Conservation (phyloP, 208 protist genomes). For the Crithidia expoeki region DNA sequence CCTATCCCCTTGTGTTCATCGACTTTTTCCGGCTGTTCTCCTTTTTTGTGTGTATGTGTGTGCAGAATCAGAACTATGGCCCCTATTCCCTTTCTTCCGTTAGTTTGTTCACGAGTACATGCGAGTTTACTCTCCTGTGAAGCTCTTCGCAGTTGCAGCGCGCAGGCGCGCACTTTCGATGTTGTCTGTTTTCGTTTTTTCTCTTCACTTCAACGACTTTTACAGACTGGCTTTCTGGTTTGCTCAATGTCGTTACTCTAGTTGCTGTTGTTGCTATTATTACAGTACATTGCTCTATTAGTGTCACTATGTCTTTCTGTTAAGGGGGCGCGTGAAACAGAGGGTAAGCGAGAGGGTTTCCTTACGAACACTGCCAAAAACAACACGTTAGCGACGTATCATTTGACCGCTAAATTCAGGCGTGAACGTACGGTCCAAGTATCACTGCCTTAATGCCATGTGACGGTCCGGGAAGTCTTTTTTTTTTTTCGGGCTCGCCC, state of each 20-base stretch:
- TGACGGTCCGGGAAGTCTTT: no score
- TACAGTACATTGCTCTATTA: neutral
- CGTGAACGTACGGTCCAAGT: no score
- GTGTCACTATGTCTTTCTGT: neutral
- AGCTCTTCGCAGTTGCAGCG: neutral
- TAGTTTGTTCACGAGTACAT: neutral
- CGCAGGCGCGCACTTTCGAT: neutral
- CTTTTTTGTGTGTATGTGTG: slow-evolving; percentile 3
- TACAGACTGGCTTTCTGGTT: neutral
- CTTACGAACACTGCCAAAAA: neutral
- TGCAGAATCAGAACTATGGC: neutral
- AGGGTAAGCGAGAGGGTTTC: neutral
- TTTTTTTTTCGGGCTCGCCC: no score
- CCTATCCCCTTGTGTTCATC: neutral
- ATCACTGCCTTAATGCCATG: no score
- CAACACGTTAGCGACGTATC: neutral
- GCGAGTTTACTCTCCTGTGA: neutral
- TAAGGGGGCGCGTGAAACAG: neutral
- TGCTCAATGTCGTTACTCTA: neutral
- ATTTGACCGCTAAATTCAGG: no score
- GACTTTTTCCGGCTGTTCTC: neutral
- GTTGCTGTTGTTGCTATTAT: neutral
- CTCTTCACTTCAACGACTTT: neutral
- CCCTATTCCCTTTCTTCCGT: neutral
- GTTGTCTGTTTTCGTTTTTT: neutral